These are phyloP conservation scores for Orbilia brochopaga DNA, from an alignment of 2,329 filamentous ascomycete species.

Conservation along the genomic window DNA sequence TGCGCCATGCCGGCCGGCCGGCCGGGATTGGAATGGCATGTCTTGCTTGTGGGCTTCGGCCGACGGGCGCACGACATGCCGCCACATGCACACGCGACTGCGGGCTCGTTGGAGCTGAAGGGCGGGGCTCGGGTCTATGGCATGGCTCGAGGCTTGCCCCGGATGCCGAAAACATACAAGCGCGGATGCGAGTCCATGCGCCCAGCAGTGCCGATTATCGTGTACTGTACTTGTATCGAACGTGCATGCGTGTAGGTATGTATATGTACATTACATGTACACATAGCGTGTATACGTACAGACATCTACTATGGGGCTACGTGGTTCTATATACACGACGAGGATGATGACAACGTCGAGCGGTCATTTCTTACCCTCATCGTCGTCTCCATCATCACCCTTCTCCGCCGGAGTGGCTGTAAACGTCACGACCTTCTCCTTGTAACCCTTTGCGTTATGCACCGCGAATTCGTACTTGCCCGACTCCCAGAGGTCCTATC, in stretches of 20 bases:
- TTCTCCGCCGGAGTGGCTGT: conserved; percentile 55
- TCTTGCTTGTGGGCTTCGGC: conserved; percentile 1
- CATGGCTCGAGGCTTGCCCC: conserved; percentile 7
- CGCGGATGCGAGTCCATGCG: not conserved
- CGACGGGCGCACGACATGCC: conserved; percentile 4
- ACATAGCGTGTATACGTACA: no score
- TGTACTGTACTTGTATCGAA: not conserved
- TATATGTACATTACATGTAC: conserved; percentile 2
- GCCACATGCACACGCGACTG: conserved; percentile 4
- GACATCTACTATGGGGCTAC: no score
- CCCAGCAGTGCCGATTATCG: not conserved
- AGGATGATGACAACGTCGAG: no score
- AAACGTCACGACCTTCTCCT: conserved; percentile 58
- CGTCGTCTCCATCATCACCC: conserved; percentile 50
- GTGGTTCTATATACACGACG: no score
- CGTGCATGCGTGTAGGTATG: conserved; percentile 9
- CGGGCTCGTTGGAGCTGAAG: not conserved
- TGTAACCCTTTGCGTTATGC: conserved; percentile 57
- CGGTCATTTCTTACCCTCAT: conserved; percentile 22
- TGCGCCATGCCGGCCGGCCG: conserved; percentile 8
- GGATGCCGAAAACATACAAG: conserved; percentile 7
- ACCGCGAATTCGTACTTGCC: conserved; percentile 62
- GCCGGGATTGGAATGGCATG: conserved; percentile 23
- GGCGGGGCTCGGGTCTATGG: not conserved
- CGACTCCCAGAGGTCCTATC: conserved; percentile 63